Evolutionary conservation across 805 yeast species (phyloP), one percentile per base, ranked within the genome.

Genomic region (Naumovozyma dairenensis): DNA sequence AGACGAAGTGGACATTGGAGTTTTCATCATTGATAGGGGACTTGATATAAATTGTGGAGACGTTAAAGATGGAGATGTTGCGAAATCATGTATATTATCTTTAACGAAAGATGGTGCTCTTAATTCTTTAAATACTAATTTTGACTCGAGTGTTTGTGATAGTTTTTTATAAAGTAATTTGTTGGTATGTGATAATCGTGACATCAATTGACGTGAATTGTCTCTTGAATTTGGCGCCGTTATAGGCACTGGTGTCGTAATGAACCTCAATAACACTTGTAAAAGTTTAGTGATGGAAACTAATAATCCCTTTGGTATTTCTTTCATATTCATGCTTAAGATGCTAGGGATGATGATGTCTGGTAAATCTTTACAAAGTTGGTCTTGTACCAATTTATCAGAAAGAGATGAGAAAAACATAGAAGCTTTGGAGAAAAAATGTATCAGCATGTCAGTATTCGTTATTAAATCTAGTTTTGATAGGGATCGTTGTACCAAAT

Each of bases 1-100:
- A 8, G 41, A 28, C 4, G 43, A 21, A 8, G 19, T 29, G 2
- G 37, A 26, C 13, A 28, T 18, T 4, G 42, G 39, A 4, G 42
- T 38, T 29, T 46, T 48, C n/a, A 43, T 35, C 21, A 37, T 37
- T 2, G 51, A 39, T 7, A 46, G 32, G 15, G 59, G 57, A 25
- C 53, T 52, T n/a, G 50, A 37, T 14, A 46, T 41, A 21, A 43
- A 48, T 21, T 53, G 53, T 3, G 60, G 58, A 1, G 62, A 54
- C 6, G 52, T 43, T 9, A 51, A 39, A 1, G 57, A 44, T 10
- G 60, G 59, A 2, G 59, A 49, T 17, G 34, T 36, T 16, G 39
- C 37, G 26, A 30, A 45, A 15, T 45, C 49, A 8, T 42, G 46
- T 3, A 33, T 29, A 2, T 35, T 16, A 10, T 44, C 44, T 18